phyloP scores from a whole-genome alignment of 2,329 filamentous ascomycete species.

The Fusarium sp. region DNA sequence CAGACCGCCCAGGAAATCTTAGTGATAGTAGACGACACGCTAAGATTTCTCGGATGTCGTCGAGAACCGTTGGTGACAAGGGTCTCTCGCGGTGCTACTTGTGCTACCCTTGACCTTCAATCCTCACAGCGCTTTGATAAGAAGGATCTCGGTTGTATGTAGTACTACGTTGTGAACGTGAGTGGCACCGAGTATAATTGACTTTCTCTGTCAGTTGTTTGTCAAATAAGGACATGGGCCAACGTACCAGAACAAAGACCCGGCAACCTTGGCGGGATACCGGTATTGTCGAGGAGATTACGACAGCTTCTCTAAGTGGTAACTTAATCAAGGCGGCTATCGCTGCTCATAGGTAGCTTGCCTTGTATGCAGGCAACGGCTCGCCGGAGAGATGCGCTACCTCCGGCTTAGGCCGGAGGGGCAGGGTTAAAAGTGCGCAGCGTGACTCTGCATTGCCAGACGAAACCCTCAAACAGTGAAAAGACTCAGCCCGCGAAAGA shows the following conservation, averaged over 20 bases:
- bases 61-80: constrained; percentile 21
- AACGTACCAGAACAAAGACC: constrained; percentile 24
- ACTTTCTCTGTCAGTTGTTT: constrained; percentile 1
- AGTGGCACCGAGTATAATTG: neutral
- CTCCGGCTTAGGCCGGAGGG: constrained; percentile 33
- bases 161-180: too few relatives aligned
- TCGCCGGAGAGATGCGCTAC: constrained; percentile 14
- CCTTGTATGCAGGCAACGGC: neutral
- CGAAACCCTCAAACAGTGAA: constrained; percentile 10
- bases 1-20: constrained; percentile 29
- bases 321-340: constrained; percentile 28
- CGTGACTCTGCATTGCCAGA: constrained; percentile 2
- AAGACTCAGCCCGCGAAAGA: constrained; percentile 1
- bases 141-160: neutral
- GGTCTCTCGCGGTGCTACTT: neutral
- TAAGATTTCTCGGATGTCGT: constrained; percentile 26
- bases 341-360: constrained; percentile 7
- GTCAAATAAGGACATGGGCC: neutral
- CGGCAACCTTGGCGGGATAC: constrained; percentile 8
- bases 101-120: constrained; percentile 3
- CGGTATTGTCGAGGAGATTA: constrained; percentile 8
- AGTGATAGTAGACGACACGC: constrained; percentile 25
- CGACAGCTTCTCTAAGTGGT: constrained; percentile 22
- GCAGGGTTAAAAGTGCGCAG: constrained; percentile 23
- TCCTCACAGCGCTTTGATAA: neutral